These are phyloP conservation scores for Clonostachys solani DNA, from an alignment of 2,329 filamentous ascomycete genomes.

Conservation along the genomic window DNA sequence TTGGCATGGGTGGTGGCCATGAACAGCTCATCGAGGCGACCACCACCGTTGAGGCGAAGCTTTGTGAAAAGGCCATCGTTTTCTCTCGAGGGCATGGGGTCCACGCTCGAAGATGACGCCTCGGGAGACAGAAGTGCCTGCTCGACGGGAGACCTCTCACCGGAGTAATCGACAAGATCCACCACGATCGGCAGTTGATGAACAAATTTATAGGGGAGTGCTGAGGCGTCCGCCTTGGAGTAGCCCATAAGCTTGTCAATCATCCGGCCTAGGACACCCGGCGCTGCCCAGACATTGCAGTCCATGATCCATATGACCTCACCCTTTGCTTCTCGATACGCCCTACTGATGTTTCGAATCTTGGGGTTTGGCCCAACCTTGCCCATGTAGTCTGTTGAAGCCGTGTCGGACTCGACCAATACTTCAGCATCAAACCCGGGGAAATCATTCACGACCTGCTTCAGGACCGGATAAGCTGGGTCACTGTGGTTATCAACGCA, in stretches of 20 bases:
- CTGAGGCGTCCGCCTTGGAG: slow-evolving; percentile 35
- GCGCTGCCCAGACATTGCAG: slow-evolving; percentile 91
- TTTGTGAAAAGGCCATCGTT: slow-evolving; percentile 11
- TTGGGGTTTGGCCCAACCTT: slow-evolving; percentile 94
- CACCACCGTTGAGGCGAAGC: slow-evolving; percentile 54
- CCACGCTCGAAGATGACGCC: slow-evolving; percentile 11
- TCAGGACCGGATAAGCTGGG: slow-evolving; percentile 70
- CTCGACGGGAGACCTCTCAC: slow-evolving; percentile 8
- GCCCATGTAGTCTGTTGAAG: slow-evolving; percentile 17
- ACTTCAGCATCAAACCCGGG: slow-evolving; percentile 66
- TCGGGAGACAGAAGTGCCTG: slow-evolving; percentile 14
- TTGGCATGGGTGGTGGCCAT: slow-evolving; percentile 92
- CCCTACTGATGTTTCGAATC: slow-evolving; percentile 91
- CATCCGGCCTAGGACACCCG: slow-evolving; percentile 78
- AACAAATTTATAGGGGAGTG: slow-evolving; percentile 78
- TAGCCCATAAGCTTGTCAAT: slow-evolving; percentile 81
- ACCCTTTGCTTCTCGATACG: slow-evolving; percentile 81
- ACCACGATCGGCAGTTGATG: slow-evolving; percentile 89
- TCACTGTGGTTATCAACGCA: slow-evolving; percentile 75
- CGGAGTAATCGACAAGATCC: slow-evolving; percentile 49
- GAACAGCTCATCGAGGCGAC: slow-evolving; percentile 89
- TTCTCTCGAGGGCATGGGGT: slow-evolving; percentile 17
- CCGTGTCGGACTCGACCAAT: slow-evolving; percentile 69
- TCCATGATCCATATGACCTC: slow-evolving; percentile 94
- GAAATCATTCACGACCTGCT: slow-evolving; percentile 69